phyloP scores from a whole-genome alignment of 345 rosid genomes.

The Dovyalis caffra region DNA sequence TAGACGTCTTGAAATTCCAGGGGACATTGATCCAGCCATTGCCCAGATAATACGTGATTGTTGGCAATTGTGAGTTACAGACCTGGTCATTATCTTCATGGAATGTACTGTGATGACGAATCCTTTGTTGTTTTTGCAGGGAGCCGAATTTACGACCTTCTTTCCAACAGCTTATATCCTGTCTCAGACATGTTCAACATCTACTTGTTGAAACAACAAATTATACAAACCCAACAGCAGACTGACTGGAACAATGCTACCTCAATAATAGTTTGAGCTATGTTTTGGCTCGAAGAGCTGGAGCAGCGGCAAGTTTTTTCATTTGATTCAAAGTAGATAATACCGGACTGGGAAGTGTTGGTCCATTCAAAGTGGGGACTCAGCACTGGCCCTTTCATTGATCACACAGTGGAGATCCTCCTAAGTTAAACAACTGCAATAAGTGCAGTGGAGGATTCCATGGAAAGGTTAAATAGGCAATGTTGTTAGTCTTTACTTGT shows the following conservation, averaged over 20 bases:
- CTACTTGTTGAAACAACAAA: constrained; percentile 44
- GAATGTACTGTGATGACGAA: background rate
- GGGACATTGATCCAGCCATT: constrained; percentile 59
- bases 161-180: constrained; percentile 72
- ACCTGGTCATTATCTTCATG: background rate
- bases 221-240: constrained; percentile 22
- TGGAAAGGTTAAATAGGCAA: constrained; percentile 25
- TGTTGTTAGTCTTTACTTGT: constrained; percentile 15
- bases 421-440: constrained; percentile 36
- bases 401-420: constrained; percentile 36
- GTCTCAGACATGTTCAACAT: constrained; percentile 58
- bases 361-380: constrained; percentile 96
- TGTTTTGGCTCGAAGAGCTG: constrained; percentile 67
- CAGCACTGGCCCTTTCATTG: constrained; percentile 41
- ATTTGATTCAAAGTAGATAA: constrained; percentile 35
- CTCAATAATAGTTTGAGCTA: constrained; percentile 37
- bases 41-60: constrained; percentile 81
- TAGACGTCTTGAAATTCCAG: constrained; percentile 82
- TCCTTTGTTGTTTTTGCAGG: constrained; percentile 39
- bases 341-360: constrained; percentile 47
- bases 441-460: constrained; percentile 47
- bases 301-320: constrained; percentile 28
- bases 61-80: constrained; percentile 77
- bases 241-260: constrained; percentile 17
- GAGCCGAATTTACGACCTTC: constrained; percentile 83